phyloP scores from a whole-genome alignment of 352 stramenopile species.

The Phytophthora crassamura region DNA sequence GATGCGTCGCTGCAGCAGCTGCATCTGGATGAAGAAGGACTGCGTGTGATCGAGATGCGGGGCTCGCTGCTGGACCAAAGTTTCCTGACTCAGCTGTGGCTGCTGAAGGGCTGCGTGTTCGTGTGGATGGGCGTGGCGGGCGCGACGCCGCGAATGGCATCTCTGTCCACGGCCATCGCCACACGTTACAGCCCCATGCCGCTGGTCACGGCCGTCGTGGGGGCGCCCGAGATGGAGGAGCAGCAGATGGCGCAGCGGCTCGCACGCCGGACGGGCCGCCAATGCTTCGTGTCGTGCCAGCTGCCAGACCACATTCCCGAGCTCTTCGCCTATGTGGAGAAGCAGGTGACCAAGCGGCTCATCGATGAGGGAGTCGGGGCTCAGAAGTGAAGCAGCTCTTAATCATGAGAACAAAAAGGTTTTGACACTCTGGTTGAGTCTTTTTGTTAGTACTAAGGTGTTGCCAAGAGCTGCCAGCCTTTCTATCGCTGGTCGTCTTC shows the following conservation, averaged over 20 bases:
- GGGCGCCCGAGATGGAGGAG: conserved; percentile 72
- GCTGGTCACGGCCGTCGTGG: conserved; percentile 76
- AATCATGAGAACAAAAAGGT: too few relatives aligned
- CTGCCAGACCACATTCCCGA: conserved; percentile 76
- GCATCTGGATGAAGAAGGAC: conserved; percentile 13
- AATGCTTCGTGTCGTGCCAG: conserved; percentile 87
- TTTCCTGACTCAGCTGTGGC: conserved; percentile 78
- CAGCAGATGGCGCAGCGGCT: conserved; percentile 85
- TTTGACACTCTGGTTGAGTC: too few relatives aligned
- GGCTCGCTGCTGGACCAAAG: conserved; percentile 71
- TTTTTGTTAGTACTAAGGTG: too few relatives aligned
- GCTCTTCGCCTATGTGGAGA: conserved; percentile 76
- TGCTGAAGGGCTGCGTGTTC: conserved; percentile 70
- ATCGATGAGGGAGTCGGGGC: conserved; percentile 54
- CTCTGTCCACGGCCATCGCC: conserved; percentile 78
- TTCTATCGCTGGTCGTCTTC: too few relatives aligned
- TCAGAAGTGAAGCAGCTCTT: conserved; percentile 11
- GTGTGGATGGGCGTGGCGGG: conserved; percentile 77
- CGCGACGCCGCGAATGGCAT: conserved; percentile 51
- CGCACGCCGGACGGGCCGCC: conserved; percentile 60
- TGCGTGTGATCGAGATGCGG: conserved; percentile 61
- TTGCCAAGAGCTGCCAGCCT: too few relatives aligned
- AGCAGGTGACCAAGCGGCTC: conserved; percentile 61
- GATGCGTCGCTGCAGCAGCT: conserved; percentile 19
- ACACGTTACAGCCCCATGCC: conserved; percentile 85